A percentile compares a stretch with the other conserved stretches of the same genome.
Conservation (phyloP, 2,329 filamentous ascomycete species). For the Trichophyton verrucosum region DNA sequence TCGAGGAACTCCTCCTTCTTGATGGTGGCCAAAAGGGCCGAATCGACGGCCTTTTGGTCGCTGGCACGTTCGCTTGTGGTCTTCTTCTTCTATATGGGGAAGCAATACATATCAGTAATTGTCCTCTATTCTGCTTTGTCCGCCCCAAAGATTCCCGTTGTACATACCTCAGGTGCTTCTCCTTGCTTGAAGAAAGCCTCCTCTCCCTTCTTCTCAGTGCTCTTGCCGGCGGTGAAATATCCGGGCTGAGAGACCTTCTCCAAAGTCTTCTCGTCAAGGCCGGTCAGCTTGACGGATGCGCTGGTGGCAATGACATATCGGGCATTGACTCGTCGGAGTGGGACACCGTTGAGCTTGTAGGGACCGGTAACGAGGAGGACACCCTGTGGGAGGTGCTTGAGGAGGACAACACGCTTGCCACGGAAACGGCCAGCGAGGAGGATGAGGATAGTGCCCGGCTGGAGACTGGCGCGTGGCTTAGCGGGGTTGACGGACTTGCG, state of each 20-base stretch:
- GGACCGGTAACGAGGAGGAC: conserved; percentile 97
- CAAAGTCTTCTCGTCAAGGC: conserved; percentile 58
- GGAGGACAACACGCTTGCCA: conserved; percentile 98
- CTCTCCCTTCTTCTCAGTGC: conserved; percentile 84
- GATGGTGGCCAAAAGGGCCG: conserved; percentile 85
- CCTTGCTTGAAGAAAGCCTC: conserved; percentile 99
- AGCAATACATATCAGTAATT: conserved; percentile 25
- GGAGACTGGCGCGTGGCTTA: conserved; percentile 75
- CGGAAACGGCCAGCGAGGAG: conserved; percentile 99
- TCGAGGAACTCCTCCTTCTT: conserved; percentile 95
- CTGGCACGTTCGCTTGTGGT: conserved; percentile 79
- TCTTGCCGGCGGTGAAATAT: conserved; percentile 97
- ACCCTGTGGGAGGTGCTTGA: conserved; percentile 95
- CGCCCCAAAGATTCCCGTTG: background rate
- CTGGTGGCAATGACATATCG: conserved; percentile 41
- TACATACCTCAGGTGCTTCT: conserved; percentile 87
- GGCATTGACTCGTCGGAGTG: conserved; percentile 61
- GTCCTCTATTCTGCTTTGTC: background rate
- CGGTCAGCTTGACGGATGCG: conserved; percentile 49
- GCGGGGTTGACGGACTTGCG: conserved; percentile 88
- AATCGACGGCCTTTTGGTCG: conserved; percentile 98
- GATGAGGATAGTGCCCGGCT: conserved; percentile 93
- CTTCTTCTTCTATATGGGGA: conserved; percentile 73
- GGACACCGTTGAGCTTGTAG: conserved; percentile 99
- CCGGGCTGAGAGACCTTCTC: conserved; percentile 79